phyloP scores from a whole-genome alignment of 2,329 filamentous ascomycete genomes.

The Zelopaecilomyces penicillatus region DNA sequence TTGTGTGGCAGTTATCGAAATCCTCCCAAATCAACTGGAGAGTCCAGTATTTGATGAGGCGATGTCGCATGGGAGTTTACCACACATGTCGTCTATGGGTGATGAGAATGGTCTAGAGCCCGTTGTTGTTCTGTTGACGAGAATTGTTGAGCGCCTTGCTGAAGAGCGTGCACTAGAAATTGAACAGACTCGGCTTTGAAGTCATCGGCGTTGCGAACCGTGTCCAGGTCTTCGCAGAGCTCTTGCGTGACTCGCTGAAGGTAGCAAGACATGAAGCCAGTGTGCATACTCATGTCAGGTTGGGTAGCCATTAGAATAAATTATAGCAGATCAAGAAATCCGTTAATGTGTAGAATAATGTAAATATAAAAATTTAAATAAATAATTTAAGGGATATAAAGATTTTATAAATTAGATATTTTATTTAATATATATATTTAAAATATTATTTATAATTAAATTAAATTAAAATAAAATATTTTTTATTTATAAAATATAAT shows the following conservation, averaged over 20 bases:
- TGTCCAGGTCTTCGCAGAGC: constrained; percentile 66
- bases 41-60: too few species aligned
- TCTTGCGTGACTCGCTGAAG: constrained; percentile 61
- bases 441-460: background rate
- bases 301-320: background rate
- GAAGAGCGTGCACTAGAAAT: constrained; percentile 58
- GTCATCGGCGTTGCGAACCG: constrained; percentile 59
- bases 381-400: background rate
- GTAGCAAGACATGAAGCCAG: constrained; percentile 56
- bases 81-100: background rate
- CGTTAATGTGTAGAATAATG: background rate
- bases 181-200: constrained; percentile 58
- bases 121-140: constrained; percentile 30
- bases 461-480: too few species aligned
- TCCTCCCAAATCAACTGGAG: too few species aligned
- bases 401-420: background rate
- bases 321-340: background rate
- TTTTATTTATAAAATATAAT: constrained; percentile 1
- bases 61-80: background rate
- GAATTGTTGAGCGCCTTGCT: constrained; percentile 59
- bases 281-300: background rate
- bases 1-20: too few species aligned
- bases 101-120: constrained; percentile 8
- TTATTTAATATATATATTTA: background rate
- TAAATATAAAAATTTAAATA: constrained; percentile 1